Evolutionary conservation across 169 alveolate genomes (phyloP).

Genomic region (Babesia bigemina): DNA sequence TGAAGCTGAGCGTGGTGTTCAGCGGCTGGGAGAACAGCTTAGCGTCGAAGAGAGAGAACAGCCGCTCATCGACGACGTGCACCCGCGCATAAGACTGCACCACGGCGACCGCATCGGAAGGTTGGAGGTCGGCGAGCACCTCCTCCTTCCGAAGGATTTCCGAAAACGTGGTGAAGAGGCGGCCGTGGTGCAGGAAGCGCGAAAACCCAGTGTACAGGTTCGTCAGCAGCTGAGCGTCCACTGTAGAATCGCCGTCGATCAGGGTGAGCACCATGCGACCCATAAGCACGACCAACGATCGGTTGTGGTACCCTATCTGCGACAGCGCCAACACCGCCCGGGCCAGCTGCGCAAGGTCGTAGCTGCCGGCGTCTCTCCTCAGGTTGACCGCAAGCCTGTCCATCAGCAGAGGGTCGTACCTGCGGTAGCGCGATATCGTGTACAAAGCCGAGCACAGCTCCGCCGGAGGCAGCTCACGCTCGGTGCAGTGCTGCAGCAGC

Average conservation of each 20-base stretch:
- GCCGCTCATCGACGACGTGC: constrained; percentile 39
- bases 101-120: constrained; percentile 44
- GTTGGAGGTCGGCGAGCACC: constrained; percentile 44
- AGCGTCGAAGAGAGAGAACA: constrained; percentile 17
- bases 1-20: constrained; percentile 32
- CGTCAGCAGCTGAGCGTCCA: constrained; percentile 45
- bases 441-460: constrained; percentile 18
- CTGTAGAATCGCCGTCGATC: constrained; percentile 33
- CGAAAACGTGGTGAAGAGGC: constrained; percentile 28
- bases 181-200: constrained; percentile 38
- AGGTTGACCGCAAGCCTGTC: constrained; percentile 37
- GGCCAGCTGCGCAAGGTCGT: constrained; percentile 36
- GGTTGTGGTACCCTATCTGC: constrained; percentile 44
- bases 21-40: constrained; percentile 16
- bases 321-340: constrained; percentile 36
- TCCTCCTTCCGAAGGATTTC: constrained; percentile 56
- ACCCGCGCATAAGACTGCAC: constrained; percentile 45
- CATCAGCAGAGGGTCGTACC: constrained; percentile 13
- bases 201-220: constrained; percentile 57
- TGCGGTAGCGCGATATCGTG: constrained; percentile 14
- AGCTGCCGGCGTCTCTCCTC: constrained; percentile 20
- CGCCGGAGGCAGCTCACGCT: background rate
- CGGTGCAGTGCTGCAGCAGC: constrained; percentile 1
- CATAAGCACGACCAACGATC: constrained; percentile 13
- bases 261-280: constrained; percentile 30